These are phyloP conservation scores for Mortierella sp. DNA, from an alignment of 371 early-diverging fungal genomes.

Conservation along the genomic window DNA sequence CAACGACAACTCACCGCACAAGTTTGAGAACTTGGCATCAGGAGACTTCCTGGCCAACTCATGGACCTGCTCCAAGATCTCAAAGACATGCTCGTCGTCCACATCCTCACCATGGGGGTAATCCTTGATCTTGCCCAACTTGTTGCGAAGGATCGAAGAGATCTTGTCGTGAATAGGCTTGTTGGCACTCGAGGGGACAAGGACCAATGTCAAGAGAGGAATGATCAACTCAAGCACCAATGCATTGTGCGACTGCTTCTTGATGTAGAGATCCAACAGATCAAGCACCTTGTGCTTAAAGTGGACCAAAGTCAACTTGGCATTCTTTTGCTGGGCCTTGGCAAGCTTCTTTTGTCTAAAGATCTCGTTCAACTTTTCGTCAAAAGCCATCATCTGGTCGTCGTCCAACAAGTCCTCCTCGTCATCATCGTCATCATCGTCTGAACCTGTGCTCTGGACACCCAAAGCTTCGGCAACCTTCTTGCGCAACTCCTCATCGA, in stretches of 20 bases:
- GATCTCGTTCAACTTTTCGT: constrained; percentile 90
- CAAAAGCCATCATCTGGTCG: constrained; percentile 93
- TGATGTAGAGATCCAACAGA: constrained; percentile 79
- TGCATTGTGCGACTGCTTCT: constrained; percentile 74
- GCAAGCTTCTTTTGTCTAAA: constrained; percentile 84
- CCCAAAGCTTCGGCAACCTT: constrained; percentile 74
- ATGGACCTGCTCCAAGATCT: constrained; percentile 73
- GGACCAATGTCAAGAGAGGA: constrained; percentile 72
- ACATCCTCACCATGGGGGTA: constrained; percentile 60
- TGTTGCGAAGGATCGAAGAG: constrained; percentile 67
- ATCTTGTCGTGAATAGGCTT: constrained; percentile 78
- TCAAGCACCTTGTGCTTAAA: constrained; percentile 92
- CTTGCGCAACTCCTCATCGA: constrained; percentile 76
- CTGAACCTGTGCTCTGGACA: constrained; percentile 50
- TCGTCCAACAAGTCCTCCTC: constrained; percentile 82
- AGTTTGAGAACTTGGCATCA: constrained; percentile 57
- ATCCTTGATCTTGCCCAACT: constrained; percentile 70
- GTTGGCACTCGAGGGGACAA: constrained; percentile 62
- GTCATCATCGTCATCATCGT: constrained; percentile 59
- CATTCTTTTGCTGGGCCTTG: constrained; percentile 71
- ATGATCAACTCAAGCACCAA: constrained; percentile 76
- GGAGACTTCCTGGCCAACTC: constrained; percentile 69
- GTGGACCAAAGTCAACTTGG: constrained; percentile 80
- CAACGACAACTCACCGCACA: constrained; percentile 61
- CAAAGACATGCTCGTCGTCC: constrained; percentile 62